Evolutionary conservation across 768 basidiomycete genomes (phyloP).

Genomic region (Mrakia blollopis): DNA sequence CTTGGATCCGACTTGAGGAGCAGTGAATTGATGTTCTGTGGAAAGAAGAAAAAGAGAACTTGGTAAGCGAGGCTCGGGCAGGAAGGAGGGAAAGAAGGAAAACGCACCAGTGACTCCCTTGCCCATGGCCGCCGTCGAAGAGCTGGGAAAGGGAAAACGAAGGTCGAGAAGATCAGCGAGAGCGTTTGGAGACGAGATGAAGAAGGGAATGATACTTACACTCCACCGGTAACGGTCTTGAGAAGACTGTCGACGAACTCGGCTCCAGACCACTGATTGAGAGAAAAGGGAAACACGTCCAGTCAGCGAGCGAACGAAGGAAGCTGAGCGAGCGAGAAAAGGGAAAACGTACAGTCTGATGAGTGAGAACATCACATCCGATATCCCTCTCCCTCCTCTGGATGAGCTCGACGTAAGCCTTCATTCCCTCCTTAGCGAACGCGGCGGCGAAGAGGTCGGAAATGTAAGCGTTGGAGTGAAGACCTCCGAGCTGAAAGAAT

Average conservation of each 20-base stretch:
- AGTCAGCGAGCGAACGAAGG: slow-evolving; percentile 30
- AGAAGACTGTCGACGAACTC: slow-evolving; percentile 86
- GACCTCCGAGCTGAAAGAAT: slow-evolving; percentile 70
- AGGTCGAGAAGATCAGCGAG: neutral
- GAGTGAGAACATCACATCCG: slow-evolving; percentile 91
- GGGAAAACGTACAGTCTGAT: slow-evolving; percentile 71
- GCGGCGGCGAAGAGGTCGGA: slow-evolving; percentile 83
- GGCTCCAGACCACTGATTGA: slow-evolving; percentile 79
- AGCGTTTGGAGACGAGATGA: neutral
- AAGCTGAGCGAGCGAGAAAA: neutral
- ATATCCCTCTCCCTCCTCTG: slow-evolving; percentile 89
- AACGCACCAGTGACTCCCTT: slow-evolving; percentile 70
- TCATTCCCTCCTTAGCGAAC: slow-evolving; percentile 94
- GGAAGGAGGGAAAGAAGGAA: neutral
- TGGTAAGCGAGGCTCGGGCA: neutral
- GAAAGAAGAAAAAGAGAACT: neutral
- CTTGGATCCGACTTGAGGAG: slow-evolving; percentile 10
- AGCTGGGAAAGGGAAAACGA: slow-evolving; percentile 42
- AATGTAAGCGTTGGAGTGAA: slow-evolving; percentile 97
- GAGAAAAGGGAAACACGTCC: slow-evolving; percentile 22
- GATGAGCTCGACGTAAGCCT: slow-evolving; percentile 92
- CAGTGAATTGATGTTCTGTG: slow-evolving; percentile 22
- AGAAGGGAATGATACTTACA: slow-evolving; percentile 44
- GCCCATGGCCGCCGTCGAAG: slow-evolving; percentile 99
- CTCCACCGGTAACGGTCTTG: slow-evolving; percentile 94